Evolutionary conservation across 495 filamentous ascomycete species (phyloP).

Genomic region (Aspergillus coremiiformis): DNA sequence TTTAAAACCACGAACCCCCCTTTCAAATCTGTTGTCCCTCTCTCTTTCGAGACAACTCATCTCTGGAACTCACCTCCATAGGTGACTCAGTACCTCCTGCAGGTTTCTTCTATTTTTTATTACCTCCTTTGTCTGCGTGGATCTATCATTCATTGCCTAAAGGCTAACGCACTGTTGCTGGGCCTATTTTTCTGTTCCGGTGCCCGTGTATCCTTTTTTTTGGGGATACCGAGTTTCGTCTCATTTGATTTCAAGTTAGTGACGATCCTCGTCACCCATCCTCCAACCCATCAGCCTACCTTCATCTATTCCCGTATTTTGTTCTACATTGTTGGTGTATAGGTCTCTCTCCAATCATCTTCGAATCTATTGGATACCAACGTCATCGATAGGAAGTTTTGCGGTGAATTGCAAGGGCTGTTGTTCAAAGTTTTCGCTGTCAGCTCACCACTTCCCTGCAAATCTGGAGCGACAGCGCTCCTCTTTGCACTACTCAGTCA

Average conservation of each 20-base stretch:
- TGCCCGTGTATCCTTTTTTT: not conserved
- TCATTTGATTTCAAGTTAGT: not conserved
- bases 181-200: not conserved
- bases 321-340: not conserved
- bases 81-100: not conserved
- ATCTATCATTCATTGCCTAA: not conserved
- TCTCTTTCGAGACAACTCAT: conserved; percentile 8
- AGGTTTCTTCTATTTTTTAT: conserved; percentile 3
- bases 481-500: conserved; percentile 54
- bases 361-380: not conserved
- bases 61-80: conserved; percentile 10
- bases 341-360: not conserved
- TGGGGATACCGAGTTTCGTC: not conserved
- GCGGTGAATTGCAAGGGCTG: conserved; percentile 6
- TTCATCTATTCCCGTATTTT: not conserved
- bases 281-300: not conserved
- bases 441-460: conserved; percentile 13
- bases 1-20: not conserved
- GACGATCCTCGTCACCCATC: conserved; percentile 1
- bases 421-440: conserved; percentile 13
- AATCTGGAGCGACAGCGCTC: conserved; percentile 35
- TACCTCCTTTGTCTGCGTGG: not conserved
- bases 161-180: not conserved
- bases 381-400: conserved; percentile 5
- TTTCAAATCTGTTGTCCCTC: not conserved